Evolutionary conservation across 805 yeast genomes (phyloP).

Genomic region (Allodekkera sacchari): DNA sequence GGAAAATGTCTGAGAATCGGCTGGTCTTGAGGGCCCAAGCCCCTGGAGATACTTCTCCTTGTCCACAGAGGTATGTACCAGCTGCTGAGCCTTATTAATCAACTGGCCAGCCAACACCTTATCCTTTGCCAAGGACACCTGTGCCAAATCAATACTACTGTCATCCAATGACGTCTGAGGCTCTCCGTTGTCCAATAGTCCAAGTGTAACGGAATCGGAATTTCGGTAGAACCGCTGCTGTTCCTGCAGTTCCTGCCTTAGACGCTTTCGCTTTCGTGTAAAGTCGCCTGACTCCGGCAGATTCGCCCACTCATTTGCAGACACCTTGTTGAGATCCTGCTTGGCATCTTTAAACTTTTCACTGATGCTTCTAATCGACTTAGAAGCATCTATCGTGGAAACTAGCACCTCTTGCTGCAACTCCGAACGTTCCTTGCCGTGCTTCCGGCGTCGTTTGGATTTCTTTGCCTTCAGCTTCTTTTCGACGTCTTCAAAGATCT

Average conservation of each 20-base stretch:
- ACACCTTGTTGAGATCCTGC: conserved; percentile 45
- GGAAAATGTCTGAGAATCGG: too few relatives aligned
- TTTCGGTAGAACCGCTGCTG: conserved; percentile 72
- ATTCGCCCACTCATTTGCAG: conserved; percentile 68
- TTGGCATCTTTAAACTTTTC: conserved; percentile 66
- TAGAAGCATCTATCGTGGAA: conserved; percentile 13
- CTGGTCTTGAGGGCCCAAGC: too few relatives aligned
- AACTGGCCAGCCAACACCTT: conserved; percentile 47
- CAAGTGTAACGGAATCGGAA: conserved; percentile 56
- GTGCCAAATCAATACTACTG: conserved; percentile 35
- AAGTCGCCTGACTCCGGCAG: conserved; percentile 86
- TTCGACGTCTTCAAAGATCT: conserved; percentile 61
- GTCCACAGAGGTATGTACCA: conserved; percentile 17
- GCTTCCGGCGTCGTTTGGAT: not conserved
- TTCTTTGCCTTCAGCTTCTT: conserved; percentile 28
- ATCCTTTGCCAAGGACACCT: conserved; percentile 58
- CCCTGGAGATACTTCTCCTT: conserved; percentile 33
- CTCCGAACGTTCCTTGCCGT: conserved; percentile 5
- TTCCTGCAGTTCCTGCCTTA: conserved; percentile 50
- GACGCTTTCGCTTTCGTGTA: conserved; percentile 71
- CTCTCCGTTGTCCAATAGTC: conserved; percentile 25
- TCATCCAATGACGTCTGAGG: conserved; percentile 22
- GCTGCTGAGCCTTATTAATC: conserved; percentile 16
- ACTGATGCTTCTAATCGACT: conserved; percentile 28
- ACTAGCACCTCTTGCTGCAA: conserved; percentile 8